Evolutionary conservation across 768 basidiomycete genomes (phyloP).

Genomic region (Leccinum longicurvipes): DNA sequence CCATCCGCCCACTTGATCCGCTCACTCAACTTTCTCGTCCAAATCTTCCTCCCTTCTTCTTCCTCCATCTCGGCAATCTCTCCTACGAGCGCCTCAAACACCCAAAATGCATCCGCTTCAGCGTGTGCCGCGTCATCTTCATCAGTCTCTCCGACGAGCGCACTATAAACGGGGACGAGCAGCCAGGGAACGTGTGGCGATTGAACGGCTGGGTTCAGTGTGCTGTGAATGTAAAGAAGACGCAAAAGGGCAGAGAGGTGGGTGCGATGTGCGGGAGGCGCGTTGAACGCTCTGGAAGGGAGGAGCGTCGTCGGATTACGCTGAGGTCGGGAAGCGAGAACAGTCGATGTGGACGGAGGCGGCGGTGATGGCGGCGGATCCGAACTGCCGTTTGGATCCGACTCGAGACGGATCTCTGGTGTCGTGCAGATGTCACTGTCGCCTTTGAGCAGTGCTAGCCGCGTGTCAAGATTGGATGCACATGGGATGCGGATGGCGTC

Average conservation of each 20-base stretch:
- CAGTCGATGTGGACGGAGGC: conserved; percentile 35
- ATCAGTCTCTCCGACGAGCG: conserved; percentile 58
- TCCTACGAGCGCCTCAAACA: conserved; percentile 70
- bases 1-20: conserved; percentile 59
- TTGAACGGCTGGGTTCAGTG: conserved; percentile 67
- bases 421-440: conserved; percentile 20
- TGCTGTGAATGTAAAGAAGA: conserved; percentile 66
- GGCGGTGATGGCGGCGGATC: conserved; percentile 1
- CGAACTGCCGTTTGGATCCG: conserved; percentile 15
- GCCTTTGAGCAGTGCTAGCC: conserved; percentile 45
- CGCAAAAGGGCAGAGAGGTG: conserved; percentile 66
- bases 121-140: conserved; percentile 58
- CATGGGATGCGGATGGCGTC: conserved; percentile 47
- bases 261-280: conserved; percentile 49
- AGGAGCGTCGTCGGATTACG: conserved; percentile 43
- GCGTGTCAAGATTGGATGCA: conserved; percentile 51
- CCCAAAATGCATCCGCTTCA: conserved; percentile 82
- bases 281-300: conserved; percentile 42
- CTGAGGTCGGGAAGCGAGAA: conserved; percentile 23
- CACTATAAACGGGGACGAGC: conserved; percentile 65
- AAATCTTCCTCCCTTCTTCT: conserved; percentile 55
- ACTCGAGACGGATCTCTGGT: conserved; percentile 42
- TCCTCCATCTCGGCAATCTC: conserved; percentile 76
- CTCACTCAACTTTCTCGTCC: conserved; percentile 63
- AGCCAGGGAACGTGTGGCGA: conserved; percentile 69